Evolutionary conservation across 2,329 filamentous ascomycete species (phyloP).

Genomic region (Hortaea werneckii): DNA sequence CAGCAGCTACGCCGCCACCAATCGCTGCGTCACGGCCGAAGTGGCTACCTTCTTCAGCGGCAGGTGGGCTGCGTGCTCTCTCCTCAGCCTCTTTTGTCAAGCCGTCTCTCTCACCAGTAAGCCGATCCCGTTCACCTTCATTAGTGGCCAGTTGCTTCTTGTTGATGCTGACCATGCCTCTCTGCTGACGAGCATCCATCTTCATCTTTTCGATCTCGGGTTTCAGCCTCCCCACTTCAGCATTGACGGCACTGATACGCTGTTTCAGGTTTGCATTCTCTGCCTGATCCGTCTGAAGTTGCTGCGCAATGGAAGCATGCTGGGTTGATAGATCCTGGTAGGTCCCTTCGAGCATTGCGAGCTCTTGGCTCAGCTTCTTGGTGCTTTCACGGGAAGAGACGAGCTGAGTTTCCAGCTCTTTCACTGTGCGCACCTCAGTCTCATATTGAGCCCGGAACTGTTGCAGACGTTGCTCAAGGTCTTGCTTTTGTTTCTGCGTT

Average conservation of each 20-base stretch:
- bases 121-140: conserved; percentile 78
- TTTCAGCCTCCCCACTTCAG: conserved; percentile 72
- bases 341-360: conserved; percentile 69
- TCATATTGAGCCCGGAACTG: conserved; percentile 85
- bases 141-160: conserved; percentile 92
- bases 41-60: conserved; percentile 1
- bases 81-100: conserved; percentile 45
- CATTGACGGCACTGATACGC: conserved; percentile 71
- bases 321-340: conserved; percentile 75
- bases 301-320: conserved; percentile 63
- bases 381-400: conserved; percentile 67
- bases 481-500: conserved; percentile 76
- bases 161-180: conserved; percentile 92
- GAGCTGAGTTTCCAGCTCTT: conserved; percentile 73
- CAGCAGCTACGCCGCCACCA: conserved; percentile 5
- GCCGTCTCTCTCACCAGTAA: conserved; percentile 68
- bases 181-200: conserved; percentile 86
- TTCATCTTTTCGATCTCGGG: conserved; percentile 89
- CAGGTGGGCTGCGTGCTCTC: conserved; percentile 10
- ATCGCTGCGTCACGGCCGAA: conserved; percentile 5
- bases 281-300: conserved; percentile 75
- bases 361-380: conserved; percentile 72
- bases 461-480: conserved; percentile 79
- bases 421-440: conserved; percentile 81
- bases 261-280: conserved; percentile 83